These are phyloP conservation scores for Cladophialophora yegresii DNA, from an alignment of 2,329 filamentous ascomycete species.

Conservation along the genomic window DNA sequence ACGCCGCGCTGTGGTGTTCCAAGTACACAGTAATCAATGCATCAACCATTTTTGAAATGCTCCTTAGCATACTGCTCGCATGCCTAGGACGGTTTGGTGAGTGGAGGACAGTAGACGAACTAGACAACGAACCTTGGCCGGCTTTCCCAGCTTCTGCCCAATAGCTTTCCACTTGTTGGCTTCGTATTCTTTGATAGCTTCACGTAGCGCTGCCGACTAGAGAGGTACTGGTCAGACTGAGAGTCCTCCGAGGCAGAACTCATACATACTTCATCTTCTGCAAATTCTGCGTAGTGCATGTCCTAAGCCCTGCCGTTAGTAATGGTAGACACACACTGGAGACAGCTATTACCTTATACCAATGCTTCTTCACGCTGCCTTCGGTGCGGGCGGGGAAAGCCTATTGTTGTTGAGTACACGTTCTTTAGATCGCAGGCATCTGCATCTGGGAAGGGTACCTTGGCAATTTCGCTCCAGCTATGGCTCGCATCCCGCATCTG, in stretches of 20 bases:
- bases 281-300: constrained; percentile 99
- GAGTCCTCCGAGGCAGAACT: neutral
- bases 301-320: constrained; percentile 60
- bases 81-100: constrained; percentile 54
- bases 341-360: constrained; percentile 76
- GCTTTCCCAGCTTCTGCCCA: constrained; percentile 94
- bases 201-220: constrained; percentile 63
- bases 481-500: constrained; percentile 89
- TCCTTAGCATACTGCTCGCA: constrained; percentile 96
- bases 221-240: neutral
- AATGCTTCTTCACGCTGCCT: constrained; percentile 98
- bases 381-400: constrained; percentile 92
- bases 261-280: constrained; percentile 78
- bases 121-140: constrained; percentile 73
- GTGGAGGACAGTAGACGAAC: neutral
- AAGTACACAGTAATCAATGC: constrained; percentile 13
- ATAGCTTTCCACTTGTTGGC: constrained; percentile 99
- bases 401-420: constrained; percentile 50
- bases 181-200: constrained; percentile 98
- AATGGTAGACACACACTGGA: constrained; percentile 1
- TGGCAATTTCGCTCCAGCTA: constrained; percentile 97
- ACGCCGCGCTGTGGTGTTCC: constrained; percentile 21
- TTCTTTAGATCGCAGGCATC: neutral
- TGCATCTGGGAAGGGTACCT: constrained; percentile 60
- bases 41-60: constrained; percentile 64